These are phyloP conservation scores for Starmerella stellata DNA, from an alignment of 805 yeast species.

Conservation along the genomic window DNA sequence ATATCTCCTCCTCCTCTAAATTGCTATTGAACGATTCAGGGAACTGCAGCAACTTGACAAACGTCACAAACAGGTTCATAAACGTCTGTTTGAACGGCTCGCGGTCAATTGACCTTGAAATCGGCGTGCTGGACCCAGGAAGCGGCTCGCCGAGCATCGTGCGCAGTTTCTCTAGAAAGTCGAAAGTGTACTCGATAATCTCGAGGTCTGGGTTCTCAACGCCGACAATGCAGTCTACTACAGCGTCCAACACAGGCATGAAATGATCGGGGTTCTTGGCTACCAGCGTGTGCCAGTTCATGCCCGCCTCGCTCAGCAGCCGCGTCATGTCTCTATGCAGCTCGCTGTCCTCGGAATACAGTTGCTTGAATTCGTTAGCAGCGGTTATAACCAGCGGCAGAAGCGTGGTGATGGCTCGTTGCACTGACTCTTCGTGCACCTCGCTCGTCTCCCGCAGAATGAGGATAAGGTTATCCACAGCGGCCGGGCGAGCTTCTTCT, in stretches of 20 bases:
- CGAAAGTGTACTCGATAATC: constrained; percentile 73
- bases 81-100: constrained; percentile 37
- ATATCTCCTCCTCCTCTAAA: constrained; percentile 74
- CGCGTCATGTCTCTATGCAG: constrained; percentile 23
- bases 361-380: constrained; percentile 3
- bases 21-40: constrained; percentile 52
- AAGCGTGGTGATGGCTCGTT: constrained; percentile 38
- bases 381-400: constrained; percentile 45
- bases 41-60: constrained; percentile 54
- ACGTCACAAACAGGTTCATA: constrained; percentile 37
- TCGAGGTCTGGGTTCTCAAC: constrained; percentile 48
- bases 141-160: constrained; percentile 35
- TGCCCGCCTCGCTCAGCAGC: constrained; percentile 80
- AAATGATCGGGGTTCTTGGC: constrained; percentile 55
- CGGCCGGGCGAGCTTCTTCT: constrained; percentile 54
- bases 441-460: constrained; percentile 70
- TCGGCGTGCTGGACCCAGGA: constrained; percentile 6
- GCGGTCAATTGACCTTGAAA: constrained; percentile 25
- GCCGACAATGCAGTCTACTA: constrained; percentile 51
- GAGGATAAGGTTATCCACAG: constrained; percentile 72
- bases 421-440: constrained; percentile 29
- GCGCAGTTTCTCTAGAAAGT: constrained; percentile 75
- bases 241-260: constrained; percentile 51
- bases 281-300: constrained; percentile 79
- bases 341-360: constrained; percentile 12